Conservation (phyloP, 2,329 filamentous ascomycete species). For the Penicillium sp. region DNA sequence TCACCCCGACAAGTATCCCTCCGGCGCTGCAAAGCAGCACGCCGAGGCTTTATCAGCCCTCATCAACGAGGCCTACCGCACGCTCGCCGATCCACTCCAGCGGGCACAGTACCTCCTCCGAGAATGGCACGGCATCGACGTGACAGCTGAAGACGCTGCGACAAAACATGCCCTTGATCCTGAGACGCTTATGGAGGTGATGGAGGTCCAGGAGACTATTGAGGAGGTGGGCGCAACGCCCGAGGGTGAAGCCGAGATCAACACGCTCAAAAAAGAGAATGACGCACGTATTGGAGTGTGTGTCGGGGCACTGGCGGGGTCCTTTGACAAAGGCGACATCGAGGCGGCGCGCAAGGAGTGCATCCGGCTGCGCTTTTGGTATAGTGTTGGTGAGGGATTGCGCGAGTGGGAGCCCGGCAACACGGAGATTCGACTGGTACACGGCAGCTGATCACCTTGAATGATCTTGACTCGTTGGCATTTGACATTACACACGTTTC, state of each 20-base stretch:
- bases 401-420: constrained; percentile 79
- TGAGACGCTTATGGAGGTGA: constrained; percentile 75
- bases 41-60: constrained; percentile 74
- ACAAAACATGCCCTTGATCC: constrained; percentile 63
- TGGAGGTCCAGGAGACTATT: constrained; percentile 73
- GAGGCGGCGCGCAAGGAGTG: constrained; percentile 65
- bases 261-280: constrained; percentile 63
- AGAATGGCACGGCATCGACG: constrained; percentile 64
- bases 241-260: constrained; percentile 56
- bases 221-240: constrained; percentile 56
- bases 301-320: constrained; percentile 58
- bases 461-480: background rate
- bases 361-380: constrained; percentile 81
- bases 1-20: constrained; percentile 49
- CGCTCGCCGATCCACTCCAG: constrained; percentile 69
- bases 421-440: constrained; percentile 51
- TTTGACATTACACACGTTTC: background rate
- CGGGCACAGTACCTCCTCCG: constrained; percentile 84
- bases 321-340: constrained; percentile 64
- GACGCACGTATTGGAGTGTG: constrained; percentile 61
- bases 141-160: constrained; percentile 68
- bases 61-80: constrained; percentile 90
- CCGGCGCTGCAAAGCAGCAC: constrained; percentile 47
- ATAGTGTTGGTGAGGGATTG: constrained; percentile 76
- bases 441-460: constrained; percentile 39